Evolutionary conservation across 192 early-diverging fungal species (phyloP), one percentile per base, ranked within the genome.

Genomic region (Phycomyces blakesleeanus): DNA sequence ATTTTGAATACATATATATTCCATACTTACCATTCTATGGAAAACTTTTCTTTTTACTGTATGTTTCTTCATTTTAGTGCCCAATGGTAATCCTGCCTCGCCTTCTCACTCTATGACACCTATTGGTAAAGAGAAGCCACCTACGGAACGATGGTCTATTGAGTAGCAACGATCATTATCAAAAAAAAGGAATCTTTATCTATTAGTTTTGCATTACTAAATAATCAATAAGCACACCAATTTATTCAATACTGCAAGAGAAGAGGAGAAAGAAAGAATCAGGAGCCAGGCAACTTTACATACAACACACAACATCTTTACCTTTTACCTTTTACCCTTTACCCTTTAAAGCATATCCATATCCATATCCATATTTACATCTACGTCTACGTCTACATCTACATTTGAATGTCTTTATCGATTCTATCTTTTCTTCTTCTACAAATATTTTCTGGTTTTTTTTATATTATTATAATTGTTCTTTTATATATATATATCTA

Each of bases 121-220:
- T 14, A 66, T 61, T 26, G 67, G 63, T 11, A n/a, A 57, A 67
- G 66, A 67, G 24, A 73, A 67, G 49, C n/a, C 61, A 51, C 63
- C 26, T 22, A 20, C 66, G 14, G 40, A 64, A 51, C 66, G 72
- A 39, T 74, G 72, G 72, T 74, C 72, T 6, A 64, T 74, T 51
- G 72, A 74, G 55, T 74, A 66, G 57, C 2, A 7, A 47, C 44
- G 12, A 47, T 47, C 12, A n/a, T 47, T 11, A n/a, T 12, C 15
- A n/a, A 47, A 47, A 41, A 41, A 41, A 41, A 41, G 40, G 6
- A 10, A 41, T 41, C 14, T 41, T 47, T 47, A 47, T 47, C 7
- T 7, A 5, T 34, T 34, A 34, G 29, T 34, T 34, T 34, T 34
- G 29, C 7, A 34, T 7, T 34, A 34, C 29, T 34, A 2, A 7